Conservation (phyloP, 306 rosid species). For the Cucumis melo region DNA sequence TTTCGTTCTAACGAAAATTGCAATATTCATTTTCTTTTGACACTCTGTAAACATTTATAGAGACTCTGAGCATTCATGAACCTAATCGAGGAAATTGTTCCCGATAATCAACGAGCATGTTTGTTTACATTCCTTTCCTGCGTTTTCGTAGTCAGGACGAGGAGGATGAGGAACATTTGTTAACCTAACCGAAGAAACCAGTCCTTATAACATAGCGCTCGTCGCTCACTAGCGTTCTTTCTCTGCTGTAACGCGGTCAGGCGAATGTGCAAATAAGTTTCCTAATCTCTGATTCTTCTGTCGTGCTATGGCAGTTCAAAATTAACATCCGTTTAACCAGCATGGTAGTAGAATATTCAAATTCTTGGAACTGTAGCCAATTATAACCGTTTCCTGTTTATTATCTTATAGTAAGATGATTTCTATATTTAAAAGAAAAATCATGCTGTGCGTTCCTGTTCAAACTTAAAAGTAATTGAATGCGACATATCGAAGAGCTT, state of each 20-base stretch:
- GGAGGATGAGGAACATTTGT: not conserved
- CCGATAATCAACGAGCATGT: not conserved
- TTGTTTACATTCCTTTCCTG: not conserved
- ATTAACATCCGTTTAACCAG: not conserved
- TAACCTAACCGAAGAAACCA: not conserved
- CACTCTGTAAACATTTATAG: not conserved
- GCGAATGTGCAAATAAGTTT: not conserved
- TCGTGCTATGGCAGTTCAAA: not conserved
- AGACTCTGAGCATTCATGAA: not conserved
- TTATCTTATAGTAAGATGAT: not conserved
- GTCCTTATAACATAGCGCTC: not conserved
- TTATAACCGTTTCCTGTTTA: not conserved
- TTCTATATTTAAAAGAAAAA: not conserved
- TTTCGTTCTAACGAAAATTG: not conserved
- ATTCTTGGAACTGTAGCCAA: not conserved
- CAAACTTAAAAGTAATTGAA: not conserved
- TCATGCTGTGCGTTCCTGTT: not conserved
- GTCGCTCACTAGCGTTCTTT: not conserved
- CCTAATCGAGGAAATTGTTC: not conserved
- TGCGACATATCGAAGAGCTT: not conserved
- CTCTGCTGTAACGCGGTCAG: not conserved
- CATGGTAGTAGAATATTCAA: not conserved
- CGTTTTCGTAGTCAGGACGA: not conserved
- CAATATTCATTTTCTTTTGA: not conserved
- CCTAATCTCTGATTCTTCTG: not conserved